Conservation (phyloP, 2,329 filamentous ascomycete species). For the Kalmusia sp. region DNA sequence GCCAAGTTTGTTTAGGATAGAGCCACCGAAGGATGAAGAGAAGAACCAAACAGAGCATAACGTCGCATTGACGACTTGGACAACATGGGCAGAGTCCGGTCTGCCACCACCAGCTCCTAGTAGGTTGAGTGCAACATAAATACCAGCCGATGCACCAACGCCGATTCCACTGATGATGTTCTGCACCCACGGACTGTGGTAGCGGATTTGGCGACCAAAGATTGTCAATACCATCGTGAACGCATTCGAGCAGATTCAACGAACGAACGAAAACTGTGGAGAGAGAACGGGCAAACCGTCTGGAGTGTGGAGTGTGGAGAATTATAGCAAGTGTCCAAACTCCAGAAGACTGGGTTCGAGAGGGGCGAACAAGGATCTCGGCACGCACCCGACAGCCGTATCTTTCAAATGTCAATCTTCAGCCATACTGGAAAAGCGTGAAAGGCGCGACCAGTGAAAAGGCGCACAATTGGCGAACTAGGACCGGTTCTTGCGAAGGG, state of each 20-base stretch:
- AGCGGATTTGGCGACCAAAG: conserved; percentile 29
- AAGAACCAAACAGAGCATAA: conserved; percentile 44
- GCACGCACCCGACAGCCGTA: conserved; percentile 1
- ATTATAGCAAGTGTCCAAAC: conserved; percentile 7
- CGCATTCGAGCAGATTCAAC: background rate
- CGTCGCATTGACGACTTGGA: conserved; percentile 41
- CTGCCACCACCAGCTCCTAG: conserved; percentile 38
- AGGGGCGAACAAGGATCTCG: background rate
- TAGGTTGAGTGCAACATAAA: conserved; percentile 40
- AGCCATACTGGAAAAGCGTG: background rate
- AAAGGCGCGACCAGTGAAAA: background rate
- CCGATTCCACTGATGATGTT: conserved; percentile 37
- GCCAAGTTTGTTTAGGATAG: conserved; percentile 40
- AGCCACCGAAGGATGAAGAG: conserved; percentile 39
- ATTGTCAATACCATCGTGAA: conserved; percentile 32
- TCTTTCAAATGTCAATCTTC: background rate
- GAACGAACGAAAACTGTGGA: background rate
- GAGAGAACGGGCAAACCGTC: background rate
- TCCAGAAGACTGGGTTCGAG: background rate
- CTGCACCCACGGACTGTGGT: conserved; percentile 40
- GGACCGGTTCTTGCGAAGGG: background rate
- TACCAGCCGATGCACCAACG: conserved; percentile 37
- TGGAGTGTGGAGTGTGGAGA: background rate
- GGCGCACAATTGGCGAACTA: background rate
- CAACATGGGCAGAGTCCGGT: conserved; percentile 38